A percentile compares a stretch with the other conserved stretches of the same genome.
phyloP scores from a whole-genome alignment of 2,329 filamentous ascomycete genomes.

The Exophiala mesophila region DNA sequence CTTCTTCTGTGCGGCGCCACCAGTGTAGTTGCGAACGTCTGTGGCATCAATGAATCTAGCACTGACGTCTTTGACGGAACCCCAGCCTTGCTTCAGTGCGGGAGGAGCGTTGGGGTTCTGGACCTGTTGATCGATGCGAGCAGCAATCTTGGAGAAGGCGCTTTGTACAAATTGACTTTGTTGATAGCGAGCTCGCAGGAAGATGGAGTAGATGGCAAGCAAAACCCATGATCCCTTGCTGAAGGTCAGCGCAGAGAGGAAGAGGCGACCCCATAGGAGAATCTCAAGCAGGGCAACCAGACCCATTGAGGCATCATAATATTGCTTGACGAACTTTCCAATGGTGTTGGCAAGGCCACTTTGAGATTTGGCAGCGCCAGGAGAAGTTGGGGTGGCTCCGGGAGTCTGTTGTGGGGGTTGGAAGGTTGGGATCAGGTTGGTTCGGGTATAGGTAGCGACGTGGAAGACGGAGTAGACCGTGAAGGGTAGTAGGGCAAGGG shows the following conservation, averaged over 20 bases:
- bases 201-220: slow-evolving; percentile 77
- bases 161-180: slow-evolving; percentile 93
- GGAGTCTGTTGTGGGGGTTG: slow-evolving; percentile 57
- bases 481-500: slow-evolving; percentile 87
- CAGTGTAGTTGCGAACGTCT: slow-evolving; percentile 69
- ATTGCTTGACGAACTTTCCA: slow-evolving; percentile 91
- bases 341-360: slow-evolving; percentile 73
- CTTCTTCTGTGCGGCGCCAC: slow-evolving; percentile 46
- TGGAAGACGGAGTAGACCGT: slow-evolving; percentile 98
- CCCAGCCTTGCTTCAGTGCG: slow-evolving; percentile 73
- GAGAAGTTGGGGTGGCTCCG: slow-evolving; percentile 54
- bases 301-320: slow-evolving; percentile 95
- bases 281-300: slow-evolving; percentile 87
- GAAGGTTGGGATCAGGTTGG: slow-evolving; percentile 84
- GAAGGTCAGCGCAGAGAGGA: slow-evolving; percentile 79
- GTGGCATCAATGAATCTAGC: slow-evolving; percentile 74
- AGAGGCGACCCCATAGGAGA: slow-evolving; percentile 74
- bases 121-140: slow-evolving; percentile 73
- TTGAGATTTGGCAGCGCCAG: slow-evolving; percentile 43
- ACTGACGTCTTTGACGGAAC: slow-evolving; percentile 65
- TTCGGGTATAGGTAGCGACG: slow-evolving; percentile 91
- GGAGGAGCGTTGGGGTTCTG: slow-evolving; percentile 85
- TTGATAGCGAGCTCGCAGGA: slow-evolving; percentile 82
- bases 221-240: slow-evolving; percentile 87
- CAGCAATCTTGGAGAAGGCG: slow-evolving; percentile 66